Evolutionary conservation across 2,329 filamentous ascomycete species (phyloP).

Genomic region (Cytospora paraplurivora): DNA sequence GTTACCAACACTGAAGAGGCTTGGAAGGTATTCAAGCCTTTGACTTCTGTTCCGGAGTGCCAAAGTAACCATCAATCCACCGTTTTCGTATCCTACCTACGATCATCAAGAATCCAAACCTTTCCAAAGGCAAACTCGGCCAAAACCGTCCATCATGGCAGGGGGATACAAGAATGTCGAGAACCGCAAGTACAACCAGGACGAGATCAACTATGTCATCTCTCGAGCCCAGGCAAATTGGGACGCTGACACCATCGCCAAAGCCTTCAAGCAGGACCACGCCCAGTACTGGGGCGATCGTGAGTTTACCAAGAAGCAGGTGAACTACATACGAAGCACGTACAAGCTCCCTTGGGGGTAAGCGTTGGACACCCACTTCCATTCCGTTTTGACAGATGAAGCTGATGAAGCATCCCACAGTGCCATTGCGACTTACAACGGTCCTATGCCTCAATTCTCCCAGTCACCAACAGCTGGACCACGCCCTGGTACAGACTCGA

Average conservation of each 20-base stretch:
- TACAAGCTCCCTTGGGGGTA: conserved; percentile 22
- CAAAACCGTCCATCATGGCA: background rate
- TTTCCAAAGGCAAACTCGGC: background rate
- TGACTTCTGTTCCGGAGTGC: no score
- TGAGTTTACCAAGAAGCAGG: conserved; percentile 24
- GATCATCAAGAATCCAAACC: background rate
- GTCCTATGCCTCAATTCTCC: conserved; percentile 19
- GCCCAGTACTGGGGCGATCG: conserved; percentile 13
- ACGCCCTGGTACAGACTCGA: background rate
- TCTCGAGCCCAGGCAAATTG: conserved; percentile 14
- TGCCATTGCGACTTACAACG: conserved; percentile 9
- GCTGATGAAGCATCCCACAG: background rate
- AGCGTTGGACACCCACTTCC: background rate
- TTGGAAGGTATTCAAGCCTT: background rate
- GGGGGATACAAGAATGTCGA: conserved; percentile 16
- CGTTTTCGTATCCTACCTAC: background rate
- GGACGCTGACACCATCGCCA: conserved; percentile 16
- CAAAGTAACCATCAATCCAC: background rate
- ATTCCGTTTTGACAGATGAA: no score
- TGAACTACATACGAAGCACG: conserved; percentile 20
- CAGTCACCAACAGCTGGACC: conserved; percentile 1
- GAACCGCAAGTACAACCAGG: conserved; percentile 24
- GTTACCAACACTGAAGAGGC: background rate
- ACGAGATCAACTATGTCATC: conserved; percentile 24
- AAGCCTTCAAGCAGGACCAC: conserved; percentile 23